These are phyloP conservation scores for Nemania diffusa DNA, from an alignment of 2,329 filamentous ascomycete genomes.

Conservation along the genomic window DNA sequence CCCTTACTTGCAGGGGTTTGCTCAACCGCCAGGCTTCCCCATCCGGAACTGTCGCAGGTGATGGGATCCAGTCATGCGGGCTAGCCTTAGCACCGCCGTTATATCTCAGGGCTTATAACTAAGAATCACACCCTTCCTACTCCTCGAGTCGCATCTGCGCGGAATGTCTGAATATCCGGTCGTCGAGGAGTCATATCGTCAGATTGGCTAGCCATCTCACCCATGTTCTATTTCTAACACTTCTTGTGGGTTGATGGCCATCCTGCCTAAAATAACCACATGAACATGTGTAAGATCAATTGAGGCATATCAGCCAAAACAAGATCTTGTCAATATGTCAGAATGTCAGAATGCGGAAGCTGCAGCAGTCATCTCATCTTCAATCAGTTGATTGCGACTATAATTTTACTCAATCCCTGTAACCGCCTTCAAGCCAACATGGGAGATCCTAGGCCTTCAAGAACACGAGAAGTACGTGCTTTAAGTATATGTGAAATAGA, in stretches of 20 bases:
- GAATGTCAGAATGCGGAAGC: neutral
- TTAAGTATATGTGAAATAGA: neutral
- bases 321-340: neutral
- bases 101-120: constrained; percentile 9
- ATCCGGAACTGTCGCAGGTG: constrained; percentile 32
- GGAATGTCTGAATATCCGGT: constrained; percentile 26
- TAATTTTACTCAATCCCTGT: neutral
- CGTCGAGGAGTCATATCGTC: constrained; percentile 4
- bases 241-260: neutral
- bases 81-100: constrained; percentile 13
- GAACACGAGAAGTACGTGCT: neutral
- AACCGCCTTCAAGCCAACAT: neutral
- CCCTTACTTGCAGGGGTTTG: constrained; percentile 15
- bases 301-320: neutral
- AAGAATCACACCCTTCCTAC: constrained; percentile 30
- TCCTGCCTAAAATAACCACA: neutral
- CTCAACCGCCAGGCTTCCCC: constrained; percentile 9
- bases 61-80: constrained; percentile 24
- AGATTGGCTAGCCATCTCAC: neutral
- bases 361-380: neutral
- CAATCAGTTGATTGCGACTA: neutral
- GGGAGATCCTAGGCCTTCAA: neutral
- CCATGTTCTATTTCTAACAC: constrained; percentile 10
- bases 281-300: neutral
- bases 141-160: constrained; percentile 26